phyloP scores from a whole-genome alignment of 2,329 filamentous ascomycete genomes.

The Colletotrichum eleusines region DNA sequence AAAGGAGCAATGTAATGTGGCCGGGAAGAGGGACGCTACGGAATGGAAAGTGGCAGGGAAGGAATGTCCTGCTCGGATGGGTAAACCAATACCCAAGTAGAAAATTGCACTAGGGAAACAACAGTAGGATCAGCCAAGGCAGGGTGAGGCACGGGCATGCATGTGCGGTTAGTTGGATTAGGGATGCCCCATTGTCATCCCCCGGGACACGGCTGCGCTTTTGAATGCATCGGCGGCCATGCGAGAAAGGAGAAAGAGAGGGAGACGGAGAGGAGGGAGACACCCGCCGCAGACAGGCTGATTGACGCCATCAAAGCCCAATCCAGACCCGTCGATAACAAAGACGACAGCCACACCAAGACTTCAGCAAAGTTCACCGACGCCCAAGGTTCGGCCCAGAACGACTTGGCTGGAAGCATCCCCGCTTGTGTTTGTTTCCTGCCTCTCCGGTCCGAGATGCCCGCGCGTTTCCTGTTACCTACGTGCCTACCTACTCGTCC shows the following conservation, averaged over 20 bases:
- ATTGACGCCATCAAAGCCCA: neutral
- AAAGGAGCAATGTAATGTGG: neutral
- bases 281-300: slow-evolving; percentile 2
- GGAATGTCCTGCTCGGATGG: neutral
- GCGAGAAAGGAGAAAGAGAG: neutral
- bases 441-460: slow-evolving; percentile 1
- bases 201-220: neutral
- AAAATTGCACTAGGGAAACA: neutral
- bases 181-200: neutral
- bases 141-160: neutral
- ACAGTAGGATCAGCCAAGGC: neutral
- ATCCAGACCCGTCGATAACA: slow-evolving; percentile 24
- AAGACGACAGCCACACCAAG: slow-evolving; percentile 15
- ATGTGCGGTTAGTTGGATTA: neutral
- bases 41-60: neutral
- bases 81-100: too few species aligned
- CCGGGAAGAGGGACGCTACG: neutral
- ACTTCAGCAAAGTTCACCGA: slow-evolving; percentile 5
- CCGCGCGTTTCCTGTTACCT: neutral
- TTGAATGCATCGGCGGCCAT: neutral
- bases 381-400: neutral
- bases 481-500: too few species aligned
- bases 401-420: neutral
- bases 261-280: neutral
- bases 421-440: neutral